Percentiles rank a stretch among this genome's conserved stretches.
These are phyloP conservation scores for Aristolochia californica DNA, from an alignment of 164 flowering plant genomes.

Conservation along the genomic window DNA sequence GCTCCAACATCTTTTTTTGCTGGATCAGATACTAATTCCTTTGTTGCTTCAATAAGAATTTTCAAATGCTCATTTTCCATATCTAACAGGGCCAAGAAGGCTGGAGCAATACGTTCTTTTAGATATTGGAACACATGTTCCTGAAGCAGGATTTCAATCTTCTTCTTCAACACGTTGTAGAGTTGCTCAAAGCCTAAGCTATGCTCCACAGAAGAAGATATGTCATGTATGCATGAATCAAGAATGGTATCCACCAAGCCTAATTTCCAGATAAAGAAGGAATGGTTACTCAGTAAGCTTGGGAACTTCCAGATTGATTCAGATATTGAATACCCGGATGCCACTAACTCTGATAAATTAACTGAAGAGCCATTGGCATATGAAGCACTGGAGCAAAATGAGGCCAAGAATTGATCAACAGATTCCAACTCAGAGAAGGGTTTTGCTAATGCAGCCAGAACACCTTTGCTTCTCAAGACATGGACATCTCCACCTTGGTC, in stretches of 20 bases:
- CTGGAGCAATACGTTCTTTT: conserved; percentile 55
- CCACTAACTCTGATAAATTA: conserved; percentile 30
- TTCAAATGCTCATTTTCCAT: conserved; percentile 54
- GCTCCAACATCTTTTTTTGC: conserved; percentile 39
- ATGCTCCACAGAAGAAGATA: conserved; percentile 58
- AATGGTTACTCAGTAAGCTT: conserved; percentile 34
- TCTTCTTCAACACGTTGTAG: conserved; percentile 48
- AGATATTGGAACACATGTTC: conserved; percentile 49
- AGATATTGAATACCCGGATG: conserved; percentile 54
- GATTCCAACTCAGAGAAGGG: conserved; percentile 78
- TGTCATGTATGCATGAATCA: conserved; percentile 73
- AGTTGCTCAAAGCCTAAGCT: conserved; percentile 82
- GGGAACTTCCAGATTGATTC: conserved; percentile 63
- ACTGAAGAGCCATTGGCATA: conserved; percentile 19
- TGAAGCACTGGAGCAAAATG: conserved; percentile 22
- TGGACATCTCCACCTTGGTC: conserved; percentile 39
- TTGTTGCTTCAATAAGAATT: conserved; percentile 25
- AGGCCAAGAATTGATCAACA: conserved; percentile 39
- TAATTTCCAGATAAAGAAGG: conserved; percentile 81
- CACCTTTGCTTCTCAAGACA: conserved; percentile 40
- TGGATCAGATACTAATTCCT: conserved; percentile 32
- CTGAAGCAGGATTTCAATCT: conserved; percentile 61
- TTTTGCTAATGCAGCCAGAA: conserved; percentile 40
- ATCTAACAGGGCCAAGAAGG: conserved; percentile 45
- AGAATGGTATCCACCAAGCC: conserved; percentile 67